Base-by-base conservation (phyloP, 1,139 yeast species). In the Protomyces arabidopsidicola region DNA sequence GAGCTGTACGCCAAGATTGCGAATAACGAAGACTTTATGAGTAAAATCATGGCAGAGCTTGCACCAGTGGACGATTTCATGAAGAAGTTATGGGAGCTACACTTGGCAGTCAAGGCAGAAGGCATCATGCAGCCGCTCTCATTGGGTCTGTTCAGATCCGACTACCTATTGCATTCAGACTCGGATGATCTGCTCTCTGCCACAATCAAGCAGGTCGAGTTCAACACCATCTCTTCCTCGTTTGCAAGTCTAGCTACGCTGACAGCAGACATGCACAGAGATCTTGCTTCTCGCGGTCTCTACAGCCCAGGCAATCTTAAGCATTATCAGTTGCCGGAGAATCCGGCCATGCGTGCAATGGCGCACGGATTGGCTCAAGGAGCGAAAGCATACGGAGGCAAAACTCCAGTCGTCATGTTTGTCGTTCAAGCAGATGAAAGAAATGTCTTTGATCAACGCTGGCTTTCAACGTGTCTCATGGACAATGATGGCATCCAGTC, bases 191-290 rank as follows among this genome's bases (percentile, higher is more conserved):
- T 42, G 14, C 68, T 68, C n/a, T 69, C 75, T 20, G 76, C 73
- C 20, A 75, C 76, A 16, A 86, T 93, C 72, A 91, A 91, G 72
- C 98, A 95, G 75, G 91, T 93, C 62, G 99, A 93, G 73, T 93
- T 91, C 77, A 93, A 93, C 75, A 90, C 98, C 0, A 91, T 93
- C 2, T 87, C 97, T 71, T 96, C 93, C 1, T 90, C 98, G 0
- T 93, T 93, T 78, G 97, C 96, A 24, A 97, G 96, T 0, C 79
- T 93, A 63, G 87, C 97, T 1, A 75, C 90, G 14, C 87, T 86
- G 72, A 91, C 90, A 22, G 88, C 95, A 22, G 79, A 83, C 70
- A 77, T 89, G 66, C 98, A 93, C 74, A 45, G 55, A 10, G 51
- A 72, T 66, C 68, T 76, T 59, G 69, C 71, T 20, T 67, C 68